Percentiles rank a stretch among this genome's conserved stretches.
phyloP scores from a whole-genome alignment of 768 basidiomycete species.

The Cubamyces lactineus region DNA sequence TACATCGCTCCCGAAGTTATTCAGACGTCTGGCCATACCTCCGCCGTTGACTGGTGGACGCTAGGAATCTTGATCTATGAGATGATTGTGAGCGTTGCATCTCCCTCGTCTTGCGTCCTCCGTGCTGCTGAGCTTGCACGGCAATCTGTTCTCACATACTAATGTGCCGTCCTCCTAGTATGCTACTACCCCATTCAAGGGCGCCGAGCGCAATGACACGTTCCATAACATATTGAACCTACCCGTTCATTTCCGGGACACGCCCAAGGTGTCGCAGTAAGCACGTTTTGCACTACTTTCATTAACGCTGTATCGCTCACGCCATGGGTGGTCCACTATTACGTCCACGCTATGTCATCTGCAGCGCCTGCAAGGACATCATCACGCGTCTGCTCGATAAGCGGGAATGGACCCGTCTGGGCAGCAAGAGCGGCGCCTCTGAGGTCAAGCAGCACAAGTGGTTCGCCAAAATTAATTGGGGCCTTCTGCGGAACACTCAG shows the following conservation, averaged over 20 bases:
- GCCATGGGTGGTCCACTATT: slow-evolving; percentile 14
- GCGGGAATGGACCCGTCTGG: slow-evolving; percentile 84
- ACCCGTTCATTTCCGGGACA: slow-evolving; percentile 85
- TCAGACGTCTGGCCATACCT: slow-evolving; percentile 93
- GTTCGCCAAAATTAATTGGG: slow-evolving; percentile 98
- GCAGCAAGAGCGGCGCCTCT: slow-evolving; percentile 92
- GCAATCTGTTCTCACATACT: slow-evolving; percentile 7
- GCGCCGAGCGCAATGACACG: slow-evolving; percentile 89
- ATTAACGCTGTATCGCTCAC: slow-evolving; percentile 16
- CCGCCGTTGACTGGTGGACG: slow-evolving; percentile 99
- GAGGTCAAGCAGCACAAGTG: slow-evolving; percentile 99
- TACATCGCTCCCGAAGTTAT: slow-evolving; percentile 99
- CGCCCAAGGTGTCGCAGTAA: slow-evolving; percentile 75
- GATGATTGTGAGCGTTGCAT: slow-evolving; percentile 81
- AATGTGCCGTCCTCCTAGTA: slow-evolving; percentile 57
- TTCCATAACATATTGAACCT: slow-evolving; percentile 93
- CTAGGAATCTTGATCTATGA: slow-evolving; percentile 98
- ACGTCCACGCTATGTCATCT: slow-evolving; percentile 13
- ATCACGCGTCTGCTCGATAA: slow-evolving; percentile 89
- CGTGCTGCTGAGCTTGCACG: slow-evolving; percentile 8
- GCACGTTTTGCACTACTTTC: slow-evolving; percentile 35
- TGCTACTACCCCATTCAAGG: slow-evolving; percentile 99
- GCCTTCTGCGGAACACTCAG: slow-evolving; percentile 85
- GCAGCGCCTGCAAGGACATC: slow-evolving; percentile 86
- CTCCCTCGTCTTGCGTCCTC: slow-evolving; percentile 5